Conservation (phyloP, 257 asterid genomes). For the Rehmannia glutinosa region DNA sequence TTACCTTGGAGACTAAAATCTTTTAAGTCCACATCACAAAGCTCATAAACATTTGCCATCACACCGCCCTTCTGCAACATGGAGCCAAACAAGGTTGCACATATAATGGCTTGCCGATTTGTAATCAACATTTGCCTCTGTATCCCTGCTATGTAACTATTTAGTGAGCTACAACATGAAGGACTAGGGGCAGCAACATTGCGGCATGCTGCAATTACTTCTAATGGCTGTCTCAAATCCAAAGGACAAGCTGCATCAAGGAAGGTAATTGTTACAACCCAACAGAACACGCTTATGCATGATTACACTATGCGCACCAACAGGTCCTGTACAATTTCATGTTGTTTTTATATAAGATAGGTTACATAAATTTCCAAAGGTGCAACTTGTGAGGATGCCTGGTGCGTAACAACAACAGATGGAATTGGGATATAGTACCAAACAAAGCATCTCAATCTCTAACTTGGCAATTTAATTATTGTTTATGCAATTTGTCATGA, state of each 20-base stretch:
- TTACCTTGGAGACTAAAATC: constrained; percentile 98
- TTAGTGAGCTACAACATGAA: constrained; percentile 86
- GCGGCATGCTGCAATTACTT: constrained; percentile 77
- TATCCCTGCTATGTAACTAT: constrained; percentile 59
- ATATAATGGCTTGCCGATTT: constrained; percentile 85
- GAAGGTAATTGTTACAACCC: constrained; percentile 10
- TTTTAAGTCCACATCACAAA: constrained; percentile 93
- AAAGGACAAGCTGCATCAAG: constrained; percentile 77
- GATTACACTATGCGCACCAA: neutral
- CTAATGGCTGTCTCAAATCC: constrained; percentile 70
- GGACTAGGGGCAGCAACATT: constrained; percentile 75
- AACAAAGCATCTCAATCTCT: neutral
- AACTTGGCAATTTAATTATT: neutral
- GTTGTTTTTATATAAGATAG: neutral
- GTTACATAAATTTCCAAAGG: neutral
- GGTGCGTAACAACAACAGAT: neutral
- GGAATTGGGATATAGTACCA: neutral
- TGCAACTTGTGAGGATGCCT: neutral
- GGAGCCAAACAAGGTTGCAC: constrained; percentile 77
- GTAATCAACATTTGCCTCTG: constrained; percentile 94
- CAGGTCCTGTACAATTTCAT: neutral
- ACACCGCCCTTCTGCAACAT: constrained; percentile 91
- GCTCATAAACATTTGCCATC: constrained; percentile 74
- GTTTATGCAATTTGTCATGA: neutral
- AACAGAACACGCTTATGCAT: neutral